Conservation (phyloP, 257 asterid genomes). For the Nicotiana noctiflora region DNA sequence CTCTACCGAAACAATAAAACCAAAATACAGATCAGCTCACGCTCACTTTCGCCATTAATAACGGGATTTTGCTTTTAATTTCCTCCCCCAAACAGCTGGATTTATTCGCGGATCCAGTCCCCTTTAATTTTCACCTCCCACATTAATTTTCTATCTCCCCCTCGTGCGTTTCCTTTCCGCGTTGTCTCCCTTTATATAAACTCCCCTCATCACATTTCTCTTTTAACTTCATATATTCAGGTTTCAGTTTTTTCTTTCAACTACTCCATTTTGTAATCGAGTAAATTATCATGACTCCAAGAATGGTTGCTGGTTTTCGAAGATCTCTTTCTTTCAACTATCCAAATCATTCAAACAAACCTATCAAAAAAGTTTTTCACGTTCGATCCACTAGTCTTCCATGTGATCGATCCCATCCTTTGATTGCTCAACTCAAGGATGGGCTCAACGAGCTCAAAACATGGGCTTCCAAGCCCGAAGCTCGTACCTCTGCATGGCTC, state of each 20-base stretch:
- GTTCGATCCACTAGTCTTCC: slow-evolving; percentile 83
- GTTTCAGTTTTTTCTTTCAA: not conserved
- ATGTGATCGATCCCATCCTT: slow-evolving; percentile 56
- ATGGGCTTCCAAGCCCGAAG: slow-evolving; percentile 26
- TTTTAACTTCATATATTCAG: too few species aligned
- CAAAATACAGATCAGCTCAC: not conserved
- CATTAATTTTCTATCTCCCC: too few species aligned
- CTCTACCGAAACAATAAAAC: not conserved
- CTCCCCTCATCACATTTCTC: too few species aligned
- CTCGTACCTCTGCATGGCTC: slow-evolving; percentile 43
- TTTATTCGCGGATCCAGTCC: slow-evolving; percentile 26
- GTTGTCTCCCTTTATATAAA: too few species aligned
- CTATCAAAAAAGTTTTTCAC: slow-evolving; percentile 37
- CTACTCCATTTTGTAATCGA: not conserved
- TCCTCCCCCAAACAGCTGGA: slow-evolving; percentile 25
- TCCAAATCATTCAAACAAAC: slow-evolving; percentile 22
- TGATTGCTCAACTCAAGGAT: slow-evolving; percentile 55
- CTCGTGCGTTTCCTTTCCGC: not conserved
- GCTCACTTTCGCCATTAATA: not conserved
- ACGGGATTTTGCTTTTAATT: not conserved
- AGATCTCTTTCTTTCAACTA: slow-evolving; percentile 74
- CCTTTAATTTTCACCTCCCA: not conserved
- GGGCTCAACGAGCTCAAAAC: slow-evolving; percentile 34
- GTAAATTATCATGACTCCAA: slow-evolving; percentile 39
- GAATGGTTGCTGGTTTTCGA: slow-evolving; percentile 69